phyloP scores from a whole-genome alignment of 495 filamentous ascomycete genomes.

The Penicillium dipodomyicola region DNA sequence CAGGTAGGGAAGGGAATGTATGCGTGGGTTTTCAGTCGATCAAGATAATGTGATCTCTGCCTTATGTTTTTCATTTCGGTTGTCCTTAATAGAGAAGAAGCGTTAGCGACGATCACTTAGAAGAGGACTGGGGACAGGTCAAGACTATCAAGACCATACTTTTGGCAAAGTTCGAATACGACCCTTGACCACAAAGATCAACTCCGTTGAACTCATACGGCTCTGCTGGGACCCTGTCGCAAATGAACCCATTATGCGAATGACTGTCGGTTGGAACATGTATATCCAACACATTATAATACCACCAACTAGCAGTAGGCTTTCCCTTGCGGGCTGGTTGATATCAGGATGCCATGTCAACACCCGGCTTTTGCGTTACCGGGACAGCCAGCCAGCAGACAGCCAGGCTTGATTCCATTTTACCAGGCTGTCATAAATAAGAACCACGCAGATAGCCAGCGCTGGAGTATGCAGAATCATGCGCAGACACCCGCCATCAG shows the following conservation, averaged over 20 bases:
- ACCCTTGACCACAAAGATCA: neutral
- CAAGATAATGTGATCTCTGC: neutral
- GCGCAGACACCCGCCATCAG: neutral
- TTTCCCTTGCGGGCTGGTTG: neutral
- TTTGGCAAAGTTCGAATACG: neutral
- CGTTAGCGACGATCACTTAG: neutral
- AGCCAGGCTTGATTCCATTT: no score
- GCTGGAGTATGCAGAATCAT: neutral
- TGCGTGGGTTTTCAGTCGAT: no score
- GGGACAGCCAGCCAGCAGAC: no score
- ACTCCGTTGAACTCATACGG: neutral
- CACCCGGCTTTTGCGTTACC: neutral
- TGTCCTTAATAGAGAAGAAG: neutral
- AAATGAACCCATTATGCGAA: neutral
- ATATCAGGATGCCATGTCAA: neutral
- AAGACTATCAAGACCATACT: neutral
- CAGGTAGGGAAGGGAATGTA: no score
- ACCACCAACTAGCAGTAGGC: neutral
- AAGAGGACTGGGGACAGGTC: neutral
- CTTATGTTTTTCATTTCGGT: neutral
- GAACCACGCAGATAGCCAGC: neutral
- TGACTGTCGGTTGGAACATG: neutral
- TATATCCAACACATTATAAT: neutral
- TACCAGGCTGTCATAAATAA: no score
- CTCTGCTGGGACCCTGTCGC: no score